Evolutionary conservation across 2,329 filamentous ascomycete genomes (phyloP).

Genomic region (Bipolaris oryzae): DNA sequence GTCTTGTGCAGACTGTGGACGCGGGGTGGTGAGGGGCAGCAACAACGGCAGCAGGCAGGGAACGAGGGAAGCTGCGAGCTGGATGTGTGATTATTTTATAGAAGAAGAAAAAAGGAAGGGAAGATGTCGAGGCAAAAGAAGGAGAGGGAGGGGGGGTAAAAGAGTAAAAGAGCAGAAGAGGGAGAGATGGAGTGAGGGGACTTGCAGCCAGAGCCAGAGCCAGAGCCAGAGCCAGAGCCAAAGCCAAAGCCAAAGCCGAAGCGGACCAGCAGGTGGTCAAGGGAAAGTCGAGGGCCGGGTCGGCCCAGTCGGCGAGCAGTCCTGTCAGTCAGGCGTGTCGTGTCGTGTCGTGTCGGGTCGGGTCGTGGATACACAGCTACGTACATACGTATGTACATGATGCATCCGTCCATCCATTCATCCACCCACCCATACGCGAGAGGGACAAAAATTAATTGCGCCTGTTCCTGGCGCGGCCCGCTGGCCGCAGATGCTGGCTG

Average conservation of each 20-base stretch:
- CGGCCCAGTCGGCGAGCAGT: not conserved
- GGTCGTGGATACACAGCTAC: slow-evolving; percentile 12
- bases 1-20: not conserved
- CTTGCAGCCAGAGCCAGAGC: not conserved
- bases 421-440: not conserved
- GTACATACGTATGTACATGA: not conserved
- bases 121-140: slow-evolving; percentile 1
- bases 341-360: slow-evolving; percentile 2
- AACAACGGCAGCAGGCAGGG: slow-evolving; percentile 2
- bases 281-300: slow-evolving; percentile 2
- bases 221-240: not conserved
- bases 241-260: not conserved
- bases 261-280: not conserved
- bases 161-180: not conserved
- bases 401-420: too few relatives aligned
- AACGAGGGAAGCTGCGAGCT: slow-evolving; percentile 5
- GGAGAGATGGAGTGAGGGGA: not conserved
- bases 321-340: not conserved
- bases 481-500: slow-evolving; percentile 21
- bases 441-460: slow-evolving; percentile 22
- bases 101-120: not conserved
- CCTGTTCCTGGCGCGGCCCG: slow-evolving; percentile 26
- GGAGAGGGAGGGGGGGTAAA: not conserved
- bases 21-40: slow-evolving; percentile 17
- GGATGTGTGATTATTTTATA: not conserved